Percentiles rank a stretch among this genome's conserved stretches.
These are phyloP conservation scores for Flaveria floridana DNA, from an alignment of 140 eudicot genomes.

Conservation along the genomic window DNA sequence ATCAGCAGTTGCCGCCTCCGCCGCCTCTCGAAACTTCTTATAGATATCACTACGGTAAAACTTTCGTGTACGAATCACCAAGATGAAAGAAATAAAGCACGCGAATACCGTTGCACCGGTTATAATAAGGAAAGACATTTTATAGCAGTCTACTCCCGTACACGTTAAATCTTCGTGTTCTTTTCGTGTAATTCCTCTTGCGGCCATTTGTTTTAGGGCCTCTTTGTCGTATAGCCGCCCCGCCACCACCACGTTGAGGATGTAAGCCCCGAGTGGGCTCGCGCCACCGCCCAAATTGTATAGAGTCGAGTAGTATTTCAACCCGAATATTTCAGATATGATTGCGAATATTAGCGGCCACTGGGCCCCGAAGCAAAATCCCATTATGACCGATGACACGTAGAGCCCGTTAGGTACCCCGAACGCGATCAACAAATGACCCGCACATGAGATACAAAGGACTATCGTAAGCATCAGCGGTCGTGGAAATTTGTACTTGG, in stretches of 20 bases:
- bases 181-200: slow-evolving; percentile 45
- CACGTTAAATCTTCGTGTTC: slow-evolving; percentile 57
- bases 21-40: slow-evolving; percentile 53
- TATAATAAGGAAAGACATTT: slow-evolving; percentile 55
- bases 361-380: slow-evolving; percentile 83
- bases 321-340: slow-evolving; percentile 71
- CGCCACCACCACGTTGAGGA: slow-evolving; percentile 59
- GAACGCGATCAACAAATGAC: slow-evolving; percentile 72
- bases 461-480: slow-evolving; percentile 70
- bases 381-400: slow-evolving; percentile 60
- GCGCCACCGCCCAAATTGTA: slow-evolving; percentile 66
- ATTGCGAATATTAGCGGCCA: slow-evolving; percentile 80
- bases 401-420: slow-evolving; percentile 69
- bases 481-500: slow-evolving; percentile 67
- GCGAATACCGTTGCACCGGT: slow-evolving; percentile 54
- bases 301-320: slow-evolving; percentile 69
- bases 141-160: slow-evolving; percentile 59
- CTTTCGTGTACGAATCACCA: slow-evolving; percentile 61
- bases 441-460: slow-evolving; percentile 57
- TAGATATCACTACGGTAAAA: slow-evolving; percentile 65
- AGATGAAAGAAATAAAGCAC: slow-evolving; percentile 47
- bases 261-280: slow-evolving; percentile 68
- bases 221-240: slow-evolving; percentile 65
- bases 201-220: slow-evolving; percentile 47
- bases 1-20: background rate